A percentile compares a stretch with the other conserved stretches of the same genome.
Conservation (phyloP, 129 eudicot species). For the Ambrosia artemisiifolia region DNA sequence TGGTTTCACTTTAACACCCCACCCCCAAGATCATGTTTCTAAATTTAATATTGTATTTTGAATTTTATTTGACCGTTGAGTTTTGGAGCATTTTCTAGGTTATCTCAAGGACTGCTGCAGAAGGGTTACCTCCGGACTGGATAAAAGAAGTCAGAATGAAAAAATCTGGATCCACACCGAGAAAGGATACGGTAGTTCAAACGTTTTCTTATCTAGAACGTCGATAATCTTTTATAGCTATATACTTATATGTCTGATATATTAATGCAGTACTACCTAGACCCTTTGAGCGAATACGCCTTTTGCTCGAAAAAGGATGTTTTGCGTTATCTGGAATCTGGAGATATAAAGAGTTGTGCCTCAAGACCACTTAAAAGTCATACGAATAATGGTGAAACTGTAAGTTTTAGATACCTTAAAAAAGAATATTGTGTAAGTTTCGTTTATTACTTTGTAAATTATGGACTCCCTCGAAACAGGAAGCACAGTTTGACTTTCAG, state of each 20-base stretch:
- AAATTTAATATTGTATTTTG: neutral
- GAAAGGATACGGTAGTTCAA: conserved; percentile 47
- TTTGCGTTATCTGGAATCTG: conserved; percentile 63
- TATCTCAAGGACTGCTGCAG: conserved; percentile 40
- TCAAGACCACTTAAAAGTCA: conserved; percentile 44
- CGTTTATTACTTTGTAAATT: conserved; percentile 1
- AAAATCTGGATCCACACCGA: conserved; percentile 20
- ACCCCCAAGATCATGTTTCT: conserved; percentile 7
- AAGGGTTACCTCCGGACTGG: conserved; percentile 80
- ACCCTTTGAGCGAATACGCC: conserved; percentile 58
- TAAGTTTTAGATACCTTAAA: conserved; percentile 35
- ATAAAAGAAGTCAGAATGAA: conserved; percentile 56
- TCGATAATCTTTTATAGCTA: neutral
- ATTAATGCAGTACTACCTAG: conserved; percentile 49
- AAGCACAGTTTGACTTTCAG: neutral
- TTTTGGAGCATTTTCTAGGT: conserved; percentile 42
- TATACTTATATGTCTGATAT: neutral
- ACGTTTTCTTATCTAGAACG: neutral
- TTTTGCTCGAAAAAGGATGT: conserved; percentile 68
- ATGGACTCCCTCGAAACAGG: conserved; percentile 11
- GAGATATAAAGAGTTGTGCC: conserved; percentile 51
- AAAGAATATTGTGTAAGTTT: neutral
- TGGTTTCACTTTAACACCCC: conserved; percentile 15
- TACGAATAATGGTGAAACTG: conserved; percentile 29
- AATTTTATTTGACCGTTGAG: conserved; percentile 10